Base-by-base conservation (phyloP, 2,329 filamentous ascomycete species). In the Zasmidium citrigriseum region DNA sequence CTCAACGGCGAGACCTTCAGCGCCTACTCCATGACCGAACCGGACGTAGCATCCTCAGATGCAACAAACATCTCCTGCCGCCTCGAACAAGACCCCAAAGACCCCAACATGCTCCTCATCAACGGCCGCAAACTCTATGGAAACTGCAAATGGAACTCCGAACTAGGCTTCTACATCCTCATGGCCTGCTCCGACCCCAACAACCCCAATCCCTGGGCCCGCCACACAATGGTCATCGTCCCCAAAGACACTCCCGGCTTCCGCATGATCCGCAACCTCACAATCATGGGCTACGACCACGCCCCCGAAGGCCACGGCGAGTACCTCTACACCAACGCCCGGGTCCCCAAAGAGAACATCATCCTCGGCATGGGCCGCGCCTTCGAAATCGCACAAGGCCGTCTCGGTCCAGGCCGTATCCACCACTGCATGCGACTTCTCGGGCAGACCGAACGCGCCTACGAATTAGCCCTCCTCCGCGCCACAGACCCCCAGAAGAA, bases 81-180 rank as follows among this genome's bases (percentile, higher is more conserved):
- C 54, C 64, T 67, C 46, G 80, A 97, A 73, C 84, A 82, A 59
- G 96, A 98, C 72, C 84, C 80, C 65, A 85, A 85, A 57, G 91
- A 96, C 66, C 92, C 93, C 3, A 85, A 93, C 69, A 86, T 92
- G 67, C 97, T 95, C 72, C 86, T 98, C 21, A 82, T 98, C 53
- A 97, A 97, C 71, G 93, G 93, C 56, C 84, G 87, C 86, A 98
- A 98, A 91, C 97, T 93, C 91, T 98, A 95, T 93, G 96, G 91
- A 46, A 96, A 90, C 67, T 93, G 93, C 66, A 91, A 92, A 22
- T 93, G 93, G 61, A 93, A 98, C 77, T 89, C 89, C 58, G 86
- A 93, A 68, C 97, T 93, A 82, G 83, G 88, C 74, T 81, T 98
- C 73, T 97, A 96, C 79, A 87, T 98, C 63, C 91, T 96, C 68